These are phyloP conservation scores for Leccinum uliginosum DNA, from an alignment of 768 basidiomycete species.

Conservation along the genomic window DNA sequence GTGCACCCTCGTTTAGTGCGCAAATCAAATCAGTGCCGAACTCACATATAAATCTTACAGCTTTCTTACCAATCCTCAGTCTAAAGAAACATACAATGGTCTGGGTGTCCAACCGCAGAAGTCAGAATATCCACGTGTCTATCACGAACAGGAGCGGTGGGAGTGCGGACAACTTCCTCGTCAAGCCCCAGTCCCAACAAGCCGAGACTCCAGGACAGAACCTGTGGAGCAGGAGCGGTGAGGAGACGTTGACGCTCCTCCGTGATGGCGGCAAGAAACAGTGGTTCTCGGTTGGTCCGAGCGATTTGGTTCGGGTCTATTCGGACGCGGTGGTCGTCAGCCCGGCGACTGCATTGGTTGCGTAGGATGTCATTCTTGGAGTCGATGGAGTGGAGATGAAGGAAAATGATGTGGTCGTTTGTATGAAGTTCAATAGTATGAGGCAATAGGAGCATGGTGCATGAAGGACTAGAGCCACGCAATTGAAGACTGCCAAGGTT, in stretches of 20 bases:
- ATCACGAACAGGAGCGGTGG: slow-evolving; percentile 9
- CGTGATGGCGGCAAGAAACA: slow-evolving; percentile 9
- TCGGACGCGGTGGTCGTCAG: slow-evolving; percentile 9
- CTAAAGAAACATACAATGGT: slow-evolving; percentile 3
- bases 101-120: slow-evolving; percentile 13
- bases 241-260: slow-evolving; percentile 4
- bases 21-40: background rate
- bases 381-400: background rate
- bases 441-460: background rate
- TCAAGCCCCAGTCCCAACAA: background rate
- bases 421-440: background rate
- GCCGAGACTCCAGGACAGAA: background rate
- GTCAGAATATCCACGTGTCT: background rate
- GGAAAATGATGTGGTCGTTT: background rate
- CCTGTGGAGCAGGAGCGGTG: slow-evolving; percentile 4
- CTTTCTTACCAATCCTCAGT: too few species aligned
- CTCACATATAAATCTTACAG: background rate
- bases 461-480: too few species aligned
- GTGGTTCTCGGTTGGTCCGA: slow-evolving; percentile 6
- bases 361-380: background rate
- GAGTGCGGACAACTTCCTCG: background rate
- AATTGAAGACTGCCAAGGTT: too few species aligned
- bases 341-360: slow-evolving; percentile 1
- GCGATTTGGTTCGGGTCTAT: slow-evolving; percentile 12
- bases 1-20: background rate